Evolutionary conservation across 139 green algal species (phyloP).

Genomic region (Volvox reticuliferus): DNA sequence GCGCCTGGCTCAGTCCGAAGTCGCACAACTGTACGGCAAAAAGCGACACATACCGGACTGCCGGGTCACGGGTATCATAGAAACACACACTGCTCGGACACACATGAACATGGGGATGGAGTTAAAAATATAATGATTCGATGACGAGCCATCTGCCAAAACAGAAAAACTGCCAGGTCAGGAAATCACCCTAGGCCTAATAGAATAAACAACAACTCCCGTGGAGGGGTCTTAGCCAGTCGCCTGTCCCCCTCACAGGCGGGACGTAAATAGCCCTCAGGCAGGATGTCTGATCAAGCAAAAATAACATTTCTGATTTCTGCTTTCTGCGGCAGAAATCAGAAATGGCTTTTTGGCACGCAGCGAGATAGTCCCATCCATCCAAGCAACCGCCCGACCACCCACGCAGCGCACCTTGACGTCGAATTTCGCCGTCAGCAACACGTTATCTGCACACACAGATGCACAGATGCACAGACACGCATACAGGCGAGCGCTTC

Average conservation of each 20-base stretch:
- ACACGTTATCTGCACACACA: slow-evolving; percentile 19
- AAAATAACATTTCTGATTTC: neutral
- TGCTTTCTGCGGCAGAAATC: neutral
- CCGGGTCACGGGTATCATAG: too few relatives aligned
- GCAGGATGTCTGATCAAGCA: neutral
- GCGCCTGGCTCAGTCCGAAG: slow-evolving; percentile 31
- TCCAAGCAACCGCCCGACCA: neutral
- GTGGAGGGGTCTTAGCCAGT: too few relatives aligned
- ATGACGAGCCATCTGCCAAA: neutral
- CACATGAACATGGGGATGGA: neutral
- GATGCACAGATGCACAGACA: neutral
- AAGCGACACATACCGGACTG: too few relatives aligned
- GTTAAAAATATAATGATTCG: neutral
- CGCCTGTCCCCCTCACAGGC: too few relatives aligned
- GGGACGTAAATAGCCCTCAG: too few relatives aligned
- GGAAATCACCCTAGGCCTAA: too few relatives aligned
- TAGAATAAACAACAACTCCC: too few relatives aligned
- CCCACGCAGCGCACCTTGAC: slow-evolving; percentile 18
- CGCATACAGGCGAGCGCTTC: neutral
- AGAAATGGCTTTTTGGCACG: neutral
- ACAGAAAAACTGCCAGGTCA: neutral
- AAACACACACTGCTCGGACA: too few relatives aligned
- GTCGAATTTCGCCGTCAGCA: slow-evolving; percentile 19
- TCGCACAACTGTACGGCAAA: slow-evolving; percentile 29
- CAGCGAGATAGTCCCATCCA: neutral